Evolutionary conservation across 1,284 basidiomycete species (phyloP).

Genomic region (Schizophyllum commune): DNA sequence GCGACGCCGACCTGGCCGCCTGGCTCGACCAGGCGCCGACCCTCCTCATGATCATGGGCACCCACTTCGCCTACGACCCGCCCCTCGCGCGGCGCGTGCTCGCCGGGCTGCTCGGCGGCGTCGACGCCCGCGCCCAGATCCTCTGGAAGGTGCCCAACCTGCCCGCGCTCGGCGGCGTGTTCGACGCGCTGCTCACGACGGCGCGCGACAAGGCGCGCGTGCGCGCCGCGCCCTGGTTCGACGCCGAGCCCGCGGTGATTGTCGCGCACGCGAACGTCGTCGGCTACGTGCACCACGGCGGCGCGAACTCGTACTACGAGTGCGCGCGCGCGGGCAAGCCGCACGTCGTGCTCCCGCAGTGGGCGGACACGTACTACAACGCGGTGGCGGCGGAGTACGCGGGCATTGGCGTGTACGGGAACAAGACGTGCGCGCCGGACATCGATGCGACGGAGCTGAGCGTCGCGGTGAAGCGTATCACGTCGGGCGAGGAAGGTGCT

Average conservation of each 20-base stretch:
- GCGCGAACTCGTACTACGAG: not conserved
- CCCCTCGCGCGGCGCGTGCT: slow-evolving; percentile 6
- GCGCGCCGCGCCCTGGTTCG: slow-evolving; percentile 8
- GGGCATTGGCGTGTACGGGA: slow-evolving; percentile 11
- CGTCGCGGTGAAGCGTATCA: not conserved
- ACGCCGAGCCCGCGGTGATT: slow-evolving; percentile 6
- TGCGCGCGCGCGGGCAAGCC: slow-evolving; percentile 11
- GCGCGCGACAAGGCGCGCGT: slow-evolving; percentile 1
- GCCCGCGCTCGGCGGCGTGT: slow-evolving; percentile 6
- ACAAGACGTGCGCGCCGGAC: slow-evolving; percentile 5
- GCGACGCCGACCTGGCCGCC: slow-evolving; percentile 6
- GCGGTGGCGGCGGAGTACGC: slow-evolving; percentile 10
- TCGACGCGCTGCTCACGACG: not conserved
- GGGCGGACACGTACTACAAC: slow-evolving; percentile 12
- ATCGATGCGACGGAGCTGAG: slow-evolving; percentile 6
- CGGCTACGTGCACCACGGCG: not conserved
- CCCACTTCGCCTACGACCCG: slow-evolving; percentile 10
- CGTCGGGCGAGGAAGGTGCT: slow-evolving; percentile 10
- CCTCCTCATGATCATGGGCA: slow-evolving; percentile 12
- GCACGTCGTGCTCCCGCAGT: slow-evolving; percentile 11
- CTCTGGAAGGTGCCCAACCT: slow-evolving; percentile 13
- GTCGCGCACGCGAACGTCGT: slow-evolving; percentile 9
- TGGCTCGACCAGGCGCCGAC: slow-evolving; percentile 9
- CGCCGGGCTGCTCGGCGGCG: slow-evolving; percentile 1
- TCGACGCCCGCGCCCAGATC: slow-evolving; percentile 3